phyloP scores from a whole-genome alignment of 352 stramenopile genomes.

The Phytopythium oedochilum region DNA sequence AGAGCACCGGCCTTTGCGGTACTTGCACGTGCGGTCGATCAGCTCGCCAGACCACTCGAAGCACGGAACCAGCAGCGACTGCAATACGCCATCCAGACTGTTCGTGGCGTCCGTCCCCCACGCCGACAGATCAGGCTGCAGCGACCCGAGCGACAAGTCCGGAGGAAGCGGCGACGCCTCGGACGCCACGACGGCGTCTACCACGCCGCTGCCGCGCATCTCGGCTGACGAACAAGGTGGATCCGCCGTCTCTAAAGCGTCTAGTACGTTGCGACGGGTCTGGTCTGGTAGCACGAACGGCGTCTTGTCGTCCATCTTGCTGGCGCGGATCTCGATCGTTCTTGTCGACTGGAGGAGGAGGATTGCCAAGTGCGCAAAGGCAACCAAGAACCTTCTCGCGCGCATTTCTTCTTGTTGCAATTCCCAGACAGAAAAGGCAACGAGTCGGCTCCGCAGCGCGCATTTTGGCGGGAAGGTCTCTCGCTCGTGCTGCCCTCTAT shows the following conservation, averaged over 20 bases:
- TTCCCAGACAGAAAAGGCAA: neutral
- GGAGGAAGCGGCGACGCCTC: neutral
- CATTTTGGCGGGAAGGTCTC: constrained; percentile 4
- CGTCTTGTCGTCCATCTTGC: neutral
- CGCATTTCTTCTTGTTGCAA: neutral
- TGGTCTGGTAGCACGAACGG: neutral
- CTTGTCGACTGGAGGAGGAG: neutral
- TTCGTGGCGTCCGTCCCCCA: neutral
- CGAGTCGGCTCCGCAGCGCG: neutral
- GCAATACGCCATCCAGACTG: neutral
- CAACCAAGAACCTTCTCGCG: neutral
- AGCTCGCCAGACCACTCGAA: neutral
- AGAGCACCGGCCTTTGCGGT: constrained; percentile 44
- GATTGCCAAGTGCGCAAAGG: neutral
- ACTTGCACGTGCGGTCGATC: constrained; percentile 9
- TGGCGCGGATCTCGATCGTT: neutral
- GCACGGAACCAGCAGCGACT: neutral
- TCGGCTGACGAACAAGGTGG: neutral
- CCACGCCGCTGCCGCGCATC: neutral
- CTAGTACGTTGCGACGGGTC: neutral
- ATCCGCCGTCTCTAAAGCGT: neutral
- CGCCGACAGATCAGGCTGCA: neutral
- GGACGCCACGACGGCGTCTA: neutral
- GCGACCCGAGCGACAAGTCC: neutral
- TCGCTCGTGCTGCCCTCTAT: neutral